Evolutionary conservation across 1,284 basidiomycete species (phyloP), one percentile per base, ranked within the genome.

Genomic region (Cryptococcus wingfieldii): DNA sequence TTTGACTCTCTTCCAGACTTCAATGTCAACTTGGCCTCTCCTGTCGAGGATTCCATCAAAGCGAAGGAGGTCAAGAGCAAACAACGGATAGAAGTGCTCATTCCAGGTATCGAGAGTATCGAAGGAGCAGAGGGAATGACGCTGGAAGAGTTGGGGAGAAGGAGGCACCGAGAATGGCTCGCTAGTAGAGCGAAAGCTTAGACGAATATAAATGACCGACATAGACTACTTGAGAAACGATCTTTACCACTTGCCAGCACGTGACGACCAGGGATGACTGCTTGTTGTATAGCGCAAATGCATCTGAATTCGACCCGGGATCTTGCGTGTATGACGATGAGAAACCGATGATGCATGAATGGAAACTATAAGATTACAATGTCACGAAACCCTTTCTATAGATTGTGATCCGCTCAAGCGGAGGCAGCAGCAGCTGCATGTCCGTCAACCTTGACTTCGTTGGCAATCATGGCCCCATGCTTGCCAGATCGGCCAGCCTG

Each of bases 121-220:
- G 47, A 47, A n/a, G 56, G 54, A 13, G 60, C 54, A 14, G 59
- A 62, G 54, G 68, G 66, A 19, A 47, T 74, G 54, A 62, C 64
- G n/a, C 45, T 70, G 38, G 68, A 69, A 54, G 67, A 74, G 54
- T 56, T 74, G 51, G 72, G 72, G 10, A 65, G 64, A 48, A 58
- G 56, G 39, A 58, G 72, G 34, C 71, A 74, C 60, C 54, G 58
- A 53, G 70, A 71, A 46, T 74, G 71, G 61, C 53, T 74, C 19
- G 63, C 58, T 46, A 61, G 58, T 47, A 54, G 55, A 23, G 18
- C 18, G 18, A 23, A 13, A 8, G 19, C 39, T 34, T 34, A 34
- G 31, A 34, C 31, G 31, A 34, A 34, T 8, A 8, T 10, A 34
- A 34, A 34, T 6, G 31, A 34, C 31, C 31, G 31, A 34, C 31